Percentiles rank a stretch among this genome's conserved stretches.
Evolutionary conservation across 345 rosid genomes (phyloP).

Genomic region (Nasturtium officinale): DNA sequence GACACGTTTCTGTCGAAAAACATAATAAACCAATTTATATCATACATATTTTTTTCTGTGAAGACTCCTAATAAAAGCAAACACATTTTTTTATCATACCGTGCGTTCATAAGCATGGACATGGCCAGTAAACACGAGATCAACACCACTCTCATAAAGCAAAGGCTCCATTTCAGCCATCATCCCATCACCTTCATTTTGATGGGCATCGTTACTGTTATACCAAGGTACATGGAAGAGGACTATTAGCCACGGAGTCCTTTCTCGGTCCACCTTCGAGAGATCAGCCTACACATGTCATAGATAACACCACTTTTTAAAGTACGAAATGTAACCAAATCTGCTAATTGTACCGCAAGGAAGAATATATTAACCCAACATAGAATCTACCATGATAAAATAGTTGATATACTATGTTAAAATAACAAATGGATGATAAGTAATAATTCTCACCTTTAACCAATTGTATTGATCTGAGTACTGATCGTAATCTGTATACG

Average conservation of each 20-base stretch:
- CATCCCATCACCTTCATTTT: conserved; percentile 80
- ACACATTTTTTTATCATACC: conserved; percentile 46
- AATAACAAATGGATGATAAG: not conserved
- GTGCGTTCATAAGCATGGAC: conserved; percentile 97
- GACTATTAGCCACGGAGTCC: conserved; percentile 88
- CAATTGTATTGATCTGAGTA: conserved; percentile 74
- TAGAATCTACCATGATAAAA: not conserved
- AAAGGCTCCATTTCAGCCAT: conserved; percentile 86
- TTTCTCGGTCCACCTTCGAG: conserved; percentile 70
- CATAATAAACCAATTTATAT: conserved; percentile 20
- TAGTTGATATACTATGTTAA: not conserved
- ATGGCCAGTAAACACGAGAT: conserved; percentile 78
- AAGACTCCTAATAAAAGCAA: not conserved
- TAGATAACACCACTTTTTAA: not conserved
- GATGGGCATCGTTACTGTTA: conserved; percentile 87
- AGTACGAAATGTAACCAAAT: not conserved
- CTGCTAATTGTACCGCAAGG: not conserved
- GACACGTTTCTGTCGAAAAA: conserved; percentile 64
- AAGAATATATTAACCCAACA: not conserved
- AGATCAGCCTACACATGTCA: conserved; percentile 66
- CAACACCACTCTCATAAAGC: conserved; percentile 77
- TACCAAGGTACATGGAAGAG: conserved; percentile 94
- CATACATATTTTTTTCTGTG: not conserved
- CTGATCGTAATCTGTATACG: conserved; percentile 69
- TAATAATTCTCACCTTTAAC: conserved; percentile 63